Conservation (phyloP, 352 stramenopile species). For the Aphanomyces euteiches region DNA sequence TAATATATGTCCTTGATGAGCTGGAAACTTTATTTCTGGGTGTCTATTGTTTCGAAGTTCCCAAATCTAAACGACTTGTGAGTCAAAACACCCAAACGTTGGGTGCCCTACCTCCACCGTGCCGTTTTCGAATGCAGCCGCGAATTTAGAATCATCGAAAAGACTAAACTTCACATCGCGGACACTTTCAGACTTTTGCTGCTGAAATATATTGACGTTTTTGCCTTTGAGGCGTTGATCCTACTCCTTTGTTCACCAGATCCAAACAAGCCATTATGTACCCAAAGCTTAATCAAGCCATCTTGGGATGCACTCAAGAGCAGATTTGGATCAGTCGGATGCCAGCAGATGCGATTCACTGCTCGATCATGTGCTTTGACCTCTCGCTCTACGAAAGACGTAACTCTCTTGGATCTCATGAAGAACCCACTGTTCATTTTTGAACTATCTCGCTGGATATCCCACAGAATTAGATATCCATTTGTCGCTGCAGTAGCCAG, state of each 20-base stretch:
- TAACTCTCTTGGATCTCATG: neutral
- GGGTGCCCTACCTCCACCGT: slow-evolving; percentile 53
- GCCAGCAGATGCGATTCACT: slow-evolving; percentile 87
- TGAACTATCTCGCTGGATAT: slow-evolving; percentile 80
- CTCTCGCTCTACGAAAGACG: slow-evolving; percentile 52
- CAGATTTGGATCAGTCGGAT: slow-evolving; percentile 69
- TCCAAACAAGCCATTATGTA: slow-evolving; percentile 30
- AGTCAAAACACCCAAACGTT: neutral
- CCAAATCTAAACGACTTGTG: slow-evolving; percentile 50
- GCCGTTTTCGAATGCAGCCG: slow-evolving; percentile 81
- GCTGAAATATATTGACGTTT: slow-evolving; percentile 55
- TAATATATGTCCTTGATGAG: slow-evolving; percentile 80
- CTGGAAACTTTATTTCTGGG: slow-evolving; percentile 80
- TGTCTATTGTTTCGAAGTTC: slow-evolving; percentile 80
- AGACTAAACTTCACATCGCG: slow-evolving; percentile 72
- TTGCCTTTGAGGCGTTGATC: slow-evolving; percentile 73
- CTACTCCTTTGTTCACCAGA: slow-evolving; percentile 33
- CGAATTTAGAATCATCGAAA: slow-evolving; percentile 74
- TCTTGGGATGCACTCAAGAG: slow-evolving; percentile 85
- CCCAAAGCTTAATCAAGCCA: slow-evolving; percentile 84
- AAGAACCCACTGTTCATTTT: slow-evolving; percentile 70
- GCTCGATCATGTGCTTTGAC: slow-evolving; percentile 74
- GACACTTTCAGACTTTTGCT: slow-evolving; percentile 79
- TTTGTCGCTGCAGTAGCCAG: slow-evolving; percentile 83
- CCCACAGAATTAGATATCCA: slow-evolving; percentile 82